Evolutionary conservation across 2,329 filamentous ascomycete genomes (phyloP).

Genomic region (Raffaelea deltoideospora): DNA sequence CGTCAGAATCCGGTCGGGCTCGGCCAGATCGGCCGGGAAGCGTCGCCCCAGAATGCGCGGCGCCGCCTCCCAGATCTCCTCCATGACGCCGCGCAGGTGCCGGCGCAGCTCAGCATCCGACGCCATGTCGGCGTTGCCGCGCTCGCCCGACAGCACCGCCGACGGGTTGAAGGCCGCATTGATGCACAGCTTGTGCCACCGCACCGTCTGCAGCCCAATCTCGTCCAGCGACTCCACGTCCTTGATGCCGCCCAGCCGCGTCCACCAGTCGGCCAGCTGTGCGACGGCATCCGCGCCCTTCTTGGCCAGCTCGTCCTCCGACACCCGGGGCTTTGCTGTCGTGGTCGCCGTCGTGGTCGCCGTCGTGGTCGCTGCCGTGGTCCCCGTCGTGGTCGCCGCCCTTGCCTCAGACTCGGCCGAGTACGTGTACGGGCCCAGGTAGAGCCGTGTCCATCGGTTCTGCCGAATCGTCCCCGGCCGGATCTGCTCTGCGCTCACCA

Average conservation of each 20-base stretch:
- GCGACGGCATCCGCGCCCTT: constrained; percentile 26
- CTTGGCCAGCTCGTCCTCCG: constrained; percentile 3
- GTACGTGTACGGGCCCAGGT: constrained; percentile 48
- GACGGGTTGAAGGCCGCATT: constrained; percentile 63
- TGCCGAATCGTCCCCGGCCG: constrained; percentile 48
- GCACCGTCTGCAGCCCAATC: constrained; percentile 50
- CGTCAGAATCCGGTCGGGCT: constrained; percentile 44
- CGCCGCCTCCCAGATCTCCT: constrained; percentile 50
- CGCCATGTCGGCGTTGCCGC: constrained; percentile 49
- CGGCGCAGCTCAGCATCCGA: constrained; percentile 43
- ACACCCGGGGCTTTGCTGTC: background rate
- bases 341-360: background rate
- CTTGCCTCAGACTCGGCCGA: constrained; percentile 12
- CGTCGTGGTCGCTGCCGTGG: background rate
- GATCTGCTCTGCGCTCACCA: constrained; percentile 53
- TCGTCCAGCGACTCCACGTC: constrained; percentile 47
- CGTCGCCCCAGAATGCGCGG: constrained; percentile 46
- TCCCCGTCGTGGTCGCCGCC: background rate
- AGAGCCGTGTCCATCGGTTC: constrained; percentile 60
- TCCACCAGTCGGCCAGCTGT: constrained; percentile 38
- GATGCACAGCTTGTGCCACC: constrained; percentile 67
- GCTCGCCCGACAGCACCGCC: constrained; percentile 49
- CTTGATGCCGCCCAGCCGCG: constrained; percentile 40
- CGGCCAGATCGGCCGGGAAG: constrained; percentile 44
- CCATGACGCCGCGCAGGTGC: constrained; percentile 52